Conservation (phyloP, 495 filamentous ascomycete species). For the Aspergillus incahuasiensis region DNA sequence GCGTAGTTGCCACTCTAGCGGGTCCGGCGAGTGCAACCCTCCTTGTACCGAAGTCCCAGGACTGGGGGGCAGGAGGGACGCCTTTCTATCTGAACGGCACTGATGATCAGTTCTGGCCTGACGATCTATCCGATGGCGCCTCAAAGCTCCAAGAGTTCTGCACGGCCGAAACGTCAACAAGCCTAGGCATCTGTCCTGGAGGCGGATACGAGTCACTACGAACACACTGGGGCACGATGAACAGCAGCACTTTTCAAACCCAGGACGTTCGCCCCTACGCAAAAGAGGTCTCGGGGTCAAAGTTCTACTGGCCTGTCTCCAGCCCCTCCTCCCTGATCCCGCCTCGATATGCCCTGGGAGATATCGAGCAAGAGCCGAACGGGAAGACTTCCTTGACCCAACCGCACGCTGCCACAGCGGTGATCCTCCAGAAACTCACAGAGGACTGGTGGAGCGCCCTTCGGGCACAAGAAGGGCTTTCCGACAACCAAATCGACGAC, state of each 20-base stretch:
- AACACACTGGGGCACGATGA: conserved; percentile 12
- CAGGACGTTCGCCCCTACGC: conserved; percentile 11
- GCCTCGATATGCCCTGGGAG: conserved; percentile 10
- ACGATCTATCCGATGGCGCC: background rate
- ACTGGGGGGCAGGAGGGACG: conserved; percentile 16
- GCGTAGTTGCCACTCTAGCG: conserved; percentile 10
- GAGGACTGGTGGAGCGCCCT: conserved; percentile 9
- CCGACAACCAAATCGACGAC: conserved; percentile 15
- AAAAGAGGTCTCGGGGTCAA: conserved; percentile 13
- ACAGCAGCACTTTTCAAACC: background rate
- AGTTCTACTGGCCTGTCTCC: conserved; percentile 13
- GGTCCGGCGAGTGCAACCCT: conserved; percentile 19
- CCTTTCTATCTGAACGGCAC: conserved; percentile 16
- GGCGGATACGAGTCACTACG: conserved; percentile 14
- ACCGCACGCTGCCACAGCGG: conserved; percentile 12
- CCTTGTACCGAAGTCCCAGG: conserved; percentile 15
- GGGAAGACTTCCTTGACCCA: conserved; percentile 4
- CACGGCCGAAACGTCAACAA: background rate
- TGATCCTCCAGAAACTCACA: background rate
- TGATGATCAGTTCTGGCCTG: conserved; percentile 14
- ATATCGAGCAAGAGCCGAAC: conserved; percentile 1
- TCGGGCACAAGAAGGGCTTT: background rate
- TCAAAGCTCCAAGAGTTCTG: conserved; percentile 2
- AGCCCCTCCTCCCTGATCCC: conserved; percentile 10
- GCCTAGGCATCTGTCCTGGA: conserved; percentile 15